Conservation (phyloP, 805 yeast species). For the Candida broadrunensis region DNA sequence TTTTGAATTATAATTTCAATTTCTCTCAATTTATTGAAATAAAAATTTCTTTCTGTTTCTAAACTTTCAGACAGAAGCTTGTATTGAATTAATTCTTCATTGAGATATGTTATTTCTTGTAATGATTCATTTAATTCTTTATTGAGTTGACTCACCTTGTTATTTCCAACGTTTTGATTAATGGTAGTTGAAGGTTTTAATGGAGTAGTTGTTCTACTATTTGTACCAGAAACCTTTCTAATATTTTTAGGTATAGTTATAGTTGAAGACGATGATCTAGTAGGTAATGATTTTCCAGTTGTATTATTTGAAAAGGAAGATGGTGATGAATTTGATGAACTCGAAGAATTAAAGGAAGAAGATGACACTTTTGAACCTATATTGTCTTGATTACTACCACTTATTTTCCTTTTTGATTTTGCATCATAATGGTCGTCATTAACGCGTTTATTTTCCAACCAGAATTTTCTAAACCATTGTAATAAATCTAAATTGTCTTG, state of each 20-base stretch:
- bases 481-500: constrained; percentile 93
- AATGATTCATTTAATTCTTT: constrained; percentile 48
- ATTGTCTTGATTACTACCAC: constrained; percentile 1
- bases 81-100: constrained; percentile 56
- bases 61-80: constrained; percentile 60
- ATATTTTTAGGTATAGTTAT: not conserved
- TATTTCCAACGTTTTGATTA: not conserved
- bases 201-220: constrained; percentile 70
- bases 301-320: not conserved
- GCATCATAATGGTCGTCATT: constrained; percentile 63
- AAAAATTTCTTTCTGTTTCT: constrained; percentile 84
- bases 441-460: constrained; percentile 75
- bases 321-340: not conserved
- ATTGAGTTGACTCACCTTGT: constrained; percentile 4
- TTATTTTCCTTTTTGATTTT: constrained; percentile 20
- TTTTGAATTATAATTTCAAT: constrained; percentile 79
- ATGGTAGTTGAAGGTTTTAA: constrained; percentile 62
- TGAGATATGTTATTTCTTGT: constrained; percentile 34
- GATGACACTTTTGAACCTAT: not conserved
- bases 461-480: constrained; percentile 85
- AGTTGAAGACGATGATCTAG: constrained; percentile 3
- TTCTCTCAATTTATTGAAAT: constrained; percentile 83
- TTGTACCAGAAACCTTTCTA: not conserved
- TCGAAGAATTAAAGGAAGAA: not conserved
- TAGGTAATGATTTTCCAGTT: not conserved